Evolutionary conservation across 164 flowering plant genomes (phyloP).

Genomic region (Paratinospora sagittata): DNA sequence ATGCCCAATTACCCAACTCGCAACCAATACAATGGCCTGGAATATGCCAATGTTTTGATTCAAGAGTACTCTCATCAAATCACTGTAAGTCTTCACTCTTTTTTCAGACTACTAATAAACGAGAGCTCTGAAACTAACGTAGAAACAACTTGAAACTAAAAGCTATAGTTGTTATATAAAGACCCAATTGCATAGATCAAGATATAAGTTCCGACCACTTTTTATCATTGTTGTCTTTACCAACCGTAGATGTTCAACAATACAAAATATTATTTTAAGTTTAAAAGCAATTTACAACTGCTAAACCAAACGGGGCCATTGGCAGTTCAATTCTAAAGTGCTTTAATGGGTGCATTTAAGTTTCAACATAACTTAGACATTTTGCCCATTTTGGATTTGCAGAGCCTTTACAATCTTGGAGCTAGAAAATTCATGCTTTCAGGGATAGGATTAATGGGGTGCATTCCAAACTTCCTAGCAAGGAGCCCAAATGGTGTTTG

Average conservation of each 20-base stretch:
- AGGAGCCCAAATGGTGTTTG: conserved; percentile 40
- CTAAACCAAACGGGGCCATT: no score
- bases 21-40: conserved; percentile 55
- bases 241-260: no score
- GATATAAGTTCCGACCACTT: no score
- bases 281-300: no score
- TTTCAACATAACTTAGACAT: background rate
- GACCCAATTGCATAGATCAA: no score
- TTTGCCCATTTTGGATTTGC: background rate
- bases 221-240: no score
- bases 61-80: conserved; percentile 55
- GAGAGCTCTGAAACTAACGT: background rate
- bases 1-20: conserved; percentile 81
- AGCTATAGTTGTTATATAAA: no score
- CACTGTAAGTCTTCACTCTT: conserved; percentile 31
- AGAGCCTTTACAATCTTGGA: conserved; percentile 72
- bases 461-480: conserved; percentile 71
- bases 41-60: conserved; percentile 59
- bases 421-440: conserved; percentile 56
- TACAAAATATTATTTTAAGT: no score
- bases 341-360: no score
- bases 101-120: no score
- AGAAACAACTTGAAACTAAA: no score
- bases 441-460: conserved; percentile 64
- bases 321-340: no score